Evolutionary conservation across 208 protist species (phyloP), one percentile per base, ranked within the genome.

Genomic region (Phytomonas francai): DNA sequence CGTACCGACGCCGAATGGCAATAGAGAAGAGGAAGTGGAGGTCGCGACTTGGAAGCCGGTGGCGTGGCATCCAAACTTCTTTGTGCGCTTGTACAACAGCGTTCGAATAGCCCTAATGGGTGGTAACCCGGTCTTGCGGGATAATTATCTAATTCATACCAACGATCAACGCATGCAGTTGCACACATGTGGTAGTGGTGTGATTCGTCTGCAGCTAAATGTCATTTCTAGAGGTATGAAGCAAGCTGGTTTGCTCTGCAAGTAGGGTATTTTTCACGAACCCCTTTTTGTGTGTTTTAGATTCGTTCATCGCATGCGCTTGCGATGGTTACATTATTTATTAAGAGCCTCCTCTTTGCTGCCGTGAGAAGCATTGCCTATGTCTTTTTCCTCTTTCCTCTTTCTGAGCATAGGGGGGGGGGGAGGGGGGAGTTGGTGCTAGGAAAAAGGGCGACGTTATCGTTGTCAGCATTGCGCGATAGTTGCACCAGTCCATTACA

Each of bases 141-240:
- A 97, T 74, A 92, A 88, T 59, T 69, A 80, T 0, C 77, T 97
- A 22, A 92, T 97, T 70, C 77, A 87, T 25, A 76, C 73, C 59
- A 91, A 88, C 54, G 87, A 94, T 45, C 83, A 93, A 65, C 72
- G 90, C 22, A 91, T 88, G 54, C 93, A 94, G 67, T 72, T 94
- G 49, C 85, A 88, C 61, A 97, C 92, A 5, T 74, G 85, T 16
- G 82, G 81, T 31, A 79, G 76, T 32, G 92, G 92, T 36, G 88
- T 80, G 0, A 89, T 97, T 27, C 69, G 68, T 22, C 66, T 97
- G 57, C 58, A 71, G 19, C 72, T 97, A 32, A 88, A 80, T 51
- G 79, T 95, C 19, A 69, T 95, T 25, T 78, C 84, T 6, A 77
- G 85, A 19, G 85, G 88, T 28, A 91, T 95, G 79, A 75, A 78